A percentile compares a stretch with the other conserved stretches of the same genome.
Conservation (phyloP, 2,329 filamentous ascomycete species). For the Immersiporthe knoxdaviesiana region DNA sequence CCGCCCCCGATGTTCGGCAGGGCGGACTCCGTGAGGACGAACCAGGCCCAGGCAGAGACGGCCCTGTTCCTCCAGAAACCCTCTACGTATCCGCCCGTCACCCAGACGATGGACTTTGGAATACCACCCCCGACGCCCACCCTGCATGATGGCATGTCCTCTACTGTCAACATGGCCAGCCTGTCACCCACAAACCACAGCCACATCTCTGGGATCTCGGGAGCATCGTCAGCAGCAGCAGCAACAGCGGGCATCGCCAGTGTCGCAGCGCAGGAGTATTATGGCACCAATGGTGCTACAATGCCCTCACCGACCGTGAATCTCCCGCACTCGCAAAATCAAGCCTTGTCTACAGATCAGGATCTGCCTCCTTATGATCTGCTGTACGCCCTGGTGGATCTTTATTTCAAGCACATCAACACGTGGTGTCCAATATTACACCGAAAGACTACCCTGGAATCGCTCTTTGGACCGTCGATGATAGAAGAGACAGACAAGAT, state of each 20-base stretch:
- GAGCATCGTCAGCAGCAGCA: constrained; percentile 15
- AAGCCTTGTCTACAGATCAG: constrained; percentile 54
- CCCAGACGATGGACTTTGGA: constrained; percentile 55
- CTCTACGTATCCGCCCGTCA: constrained; percentile 50
- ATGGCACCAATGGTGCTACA: constrained; percentile 40
- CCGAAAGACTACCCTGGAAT: constrained; percentile 77
- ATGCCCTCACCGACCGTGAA: constrained; percentile 63
- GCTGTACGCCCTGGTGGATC: constrained; percentile 71
- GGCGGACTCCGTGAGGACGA: constrained; percentile 53
- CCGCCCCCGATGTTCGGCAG: constrained; percentile 50
- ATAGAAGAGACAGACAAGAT: constrained; percentile 82
- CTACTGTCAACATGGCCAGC: constrained; percentile 45
- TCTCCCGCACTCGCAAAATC: constrained; percentile 50
- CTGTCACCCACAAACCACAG: constrained; percentile 45
- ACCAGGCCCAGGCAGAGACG: constrained; percentile 56
- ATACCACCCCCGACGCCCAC: constrained; percentile 51
- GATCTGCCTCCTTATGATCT: constrained; percentile 77
- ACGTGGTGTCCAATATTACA: constrained; percentile 92
- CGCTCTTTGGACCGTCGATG: constrained; percentile 75
- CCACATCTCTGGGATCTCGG: constrained; percentile 36
- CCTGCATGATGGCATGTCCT: constrained; percentile 54
- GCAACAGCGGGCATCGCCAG: constrained; percentile 39
- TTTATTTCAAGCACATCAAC: constrained; percentile 81
- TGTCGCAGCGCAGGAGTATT: constrained; percentile 54
- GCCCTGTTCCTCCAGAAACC: constrained; percentile 66